A percentile compares a stretch with the other conserved stretches of the same genome.
phyloP scores from a whole-genome alignment of 108 stramenopile genomes.

The Fragilaria crotonensis region DNA sequence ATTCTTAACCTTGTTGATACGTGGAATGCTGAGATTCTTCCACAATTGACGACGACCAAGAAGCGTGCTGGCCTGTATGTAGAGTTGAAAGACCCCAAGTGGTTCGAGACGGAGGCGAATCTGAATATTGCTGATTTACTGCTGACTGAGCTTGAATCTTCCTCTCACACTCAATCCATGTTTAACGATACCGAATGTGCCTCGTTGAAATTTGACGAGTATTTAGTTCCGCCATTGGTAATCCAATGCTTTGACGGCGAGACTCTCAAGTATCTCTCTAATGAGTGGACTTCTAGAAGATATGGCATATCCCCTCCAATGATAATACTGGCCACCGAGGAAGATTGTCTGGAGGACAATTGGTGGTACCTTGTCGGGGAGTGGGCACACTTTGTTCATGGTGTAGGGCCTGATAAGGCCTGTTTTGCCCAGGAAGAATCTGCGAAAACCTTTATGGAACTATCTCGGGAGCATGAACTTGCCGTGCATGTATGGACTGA shows the following conservation, averaged over 20 bases:
- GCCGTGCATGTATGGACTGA: conserved; percentile 47
- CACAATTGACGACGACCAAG: conserved; percentile 7
- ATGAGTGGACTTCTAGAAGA: conserved; percentile 20
- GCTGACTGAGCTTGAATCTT: conserved; percentile 17
- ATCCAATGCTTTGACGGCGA: conserved; percentile 41
- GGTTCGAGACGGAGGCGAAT: conserved; percentile 20
- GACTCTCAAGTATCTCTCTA: conserved; percentile 19
- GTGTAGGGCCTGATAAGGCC: conserved; percentile 36
- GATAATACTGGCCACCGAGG: conserved; percentile 10
- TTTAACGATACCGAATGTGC: conserved; percentile 16
- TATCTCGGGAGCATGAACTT: conserved; percentile 14
- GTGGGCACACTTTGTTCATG: conserved; percentile 17
- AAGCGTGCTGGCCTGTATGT: conserved; percentile 32
- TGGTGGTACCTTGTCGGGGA: conserved; percentile 36
- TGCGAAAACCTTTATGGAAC: conserved; percentile 6
- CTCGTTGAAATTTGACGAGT: conserved; percentile 22
- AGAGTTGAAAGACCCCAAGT: conserved; percentile 37
- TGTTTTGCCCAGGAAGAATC: conserved; percentile 20
- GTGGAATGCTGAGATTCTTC: conserved; percentile 38
- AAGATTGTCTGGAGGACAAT: conserved; percentile 12
- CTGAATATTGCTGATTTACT: conserved; percentile 27
- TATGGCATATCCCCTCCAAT: conserved; percentile 25
- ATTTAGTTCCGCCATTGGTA: conserved; percentile 43
- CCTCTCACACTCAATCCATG: conserved; percentile 17
- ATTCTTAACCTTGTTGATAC: conserved; percentile 48